Conservation (phyloP, 2,329 filamentous ascomycete species). For the Aspergillus neoniger region DNA sequence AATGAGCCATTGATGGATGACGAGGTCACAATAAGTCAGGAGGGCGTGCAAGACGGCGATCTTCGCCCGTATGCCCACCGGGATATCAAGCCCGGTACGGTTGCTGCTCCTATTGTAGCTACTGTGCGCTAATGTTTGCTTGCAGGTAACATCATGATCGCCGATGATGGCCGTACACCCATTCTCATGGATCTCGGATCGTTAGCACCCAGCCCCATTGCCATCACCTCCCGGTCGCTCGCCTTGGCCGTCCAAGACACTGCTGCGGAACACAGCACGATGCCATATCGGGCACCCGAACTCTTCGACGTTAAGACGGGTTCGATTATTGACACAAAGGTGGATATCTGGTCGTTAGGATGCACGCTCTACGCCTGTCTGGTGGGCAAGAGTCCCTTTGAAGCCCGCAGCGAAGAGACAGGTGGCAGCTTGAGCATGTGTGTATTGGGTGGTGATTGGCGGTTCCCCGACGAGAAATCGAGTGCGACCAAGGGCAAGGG, state of each 20-base stretch:
- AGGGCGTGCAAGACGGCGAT: conserved; percentile 68
- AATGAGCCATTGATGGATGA: conserved; percentile 81
- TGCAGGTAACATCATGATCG: conserved; percentile 93
- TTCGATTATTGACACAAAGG: conserved; percentile 87
- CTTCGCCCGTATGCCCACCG: conserved; percentile 85
- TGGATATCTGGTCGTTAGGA: conserved; percentile 96
- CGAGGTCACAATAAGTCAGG: conserved; percentile 68
- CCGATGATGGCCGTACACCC: conserved; percentile 81
- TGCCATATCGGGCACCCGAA: conserved; percentile 97
- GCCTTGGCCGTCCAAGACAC: conserved; percentile 92
- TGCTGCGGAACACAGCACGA: conserved; percentile 94
- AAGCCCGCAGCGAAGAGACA: conserved; percentile 93
- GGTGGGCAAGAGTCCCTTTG: conserved; percentile 94
- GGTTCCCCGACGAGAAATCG: conserved; percentile 83
- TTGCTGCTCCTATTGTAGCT: neutral
- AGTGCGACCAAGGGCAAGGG: conserved; percentile 62
- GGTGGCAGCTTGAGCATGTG: conserved; percentile 91
- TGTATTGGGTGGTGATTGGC: conserved; percentile 90
- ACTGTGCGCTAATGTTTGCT: conserved; percentile 4
- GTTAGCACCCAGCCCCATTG: conserved; percentile 79
- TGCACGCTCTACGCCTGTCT: conserved; percentile 98
- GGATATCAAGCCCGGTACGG: conserved; percentile 91
- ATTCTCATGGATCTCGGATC: conserved; percentile 98
- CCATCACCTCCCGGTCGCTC: conserved; percentile 85
- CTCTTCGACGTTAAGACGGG: conserved; percentile 97